Percentiles rank a stretch among this genome's conserved stretches.
These are phyloP conservation scores for Brassica carinata DNA, from an alignment of 345 rosid genomes.

Conservation along the genomic window DNA sequence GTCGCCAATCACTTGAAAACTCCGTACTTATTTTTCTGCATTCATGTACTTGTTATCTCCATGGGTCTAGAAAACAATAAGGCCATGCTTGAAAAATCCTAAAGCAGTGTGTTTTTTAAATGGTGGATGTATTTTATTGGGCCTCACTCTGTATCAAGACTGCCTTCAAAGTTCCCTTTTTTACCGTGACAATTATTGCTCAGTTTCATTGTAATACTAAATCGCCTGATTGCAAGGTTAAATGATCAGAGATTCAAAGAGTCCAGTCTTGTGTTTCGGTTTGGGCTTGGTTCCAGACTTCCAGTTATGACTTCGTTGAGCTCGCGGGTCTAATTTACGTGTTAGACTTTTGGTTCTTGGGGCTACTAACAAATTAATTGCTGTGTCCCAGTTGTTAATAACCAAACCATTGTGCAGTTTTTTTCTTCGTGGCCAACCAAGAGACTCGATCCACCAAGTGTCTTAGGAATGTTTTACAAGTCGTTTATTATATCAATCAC, in stretches of 20 bases:
- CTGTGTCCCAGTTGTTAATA: not conserved
- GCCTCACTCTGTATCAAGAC: not conserved
- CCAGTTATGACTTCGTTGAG: not conserved
- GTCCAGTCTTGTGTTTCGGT: not conserved
- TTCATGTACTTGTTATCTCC: constrained; percentile 10
- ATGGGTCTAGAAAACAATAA: constrained; percentile 12
- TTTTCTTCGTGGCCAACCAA: not conserved
- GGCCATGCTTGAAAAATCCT: not conserved
- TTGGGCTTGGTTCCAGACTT: not conserved
- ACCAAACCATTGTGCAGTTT: not conserved
- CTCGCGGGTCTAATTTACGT: not conserved
- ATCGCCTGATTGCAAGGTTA: not conserved
- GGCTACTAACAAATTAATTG: not conserved
- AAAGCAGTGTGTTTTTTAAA: not conserved
- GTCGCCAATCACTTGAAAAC: constrained; percentile 11
- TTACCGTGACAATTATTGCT: not conserved
- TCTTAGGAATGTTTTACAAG: not conserved
- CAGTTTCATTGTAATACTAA: not conserved
- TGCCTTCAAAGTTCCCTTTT: not conserved
- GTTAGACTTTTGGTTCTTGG: not conserved
- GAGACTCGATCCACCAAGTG: not conserved
- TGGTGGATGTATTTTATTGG: constrained; percentile 1
- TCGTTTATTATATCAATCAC: not conserved
- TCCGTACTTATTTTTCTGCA: not conserved
- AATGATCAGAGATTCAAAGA: not conserved